These are phyloP conservation scores for Letharia columbiana DNA, from an alignment of 495 filamentous ascomycete species.

Conservation along the genomic window DNA sequence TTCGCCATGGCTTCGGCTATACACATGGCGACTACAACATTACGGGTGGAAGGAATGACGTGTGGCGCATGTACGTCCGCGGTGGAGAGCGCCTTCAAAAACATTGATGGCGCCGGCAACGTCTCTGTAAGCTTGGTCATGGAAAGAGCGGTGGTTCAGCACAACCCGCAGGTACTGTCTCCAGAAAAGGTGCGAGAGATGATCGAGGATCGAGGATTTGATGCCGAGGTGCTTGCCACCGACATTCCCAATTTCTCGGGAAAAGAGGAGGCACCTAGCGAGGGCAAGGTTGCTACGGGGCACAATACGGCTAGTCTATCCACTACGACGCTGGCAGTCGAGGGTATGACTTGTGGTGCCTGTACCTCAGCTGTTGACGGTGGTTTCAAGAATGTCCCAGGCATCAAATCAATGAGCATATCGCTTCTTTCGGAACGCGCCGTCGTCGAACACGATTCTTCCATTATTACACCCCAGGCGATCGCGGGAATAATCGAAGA, in stretches of 20 bases:
- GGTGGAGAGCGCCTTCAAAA: constrained; percentile 75
- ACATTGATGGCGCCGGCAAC: constrained; percentile 65
- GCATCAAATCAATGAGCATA: constrained; percentile 76
- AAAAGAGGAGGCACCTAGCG: constrained; percentile 21
- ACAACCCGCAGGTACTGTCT: constrained; percentile 68
- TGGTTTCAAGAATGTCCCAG: constrained; percentile 61
- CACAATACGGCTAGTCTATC: constrained; percentile 32
- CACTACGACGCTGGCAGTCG: constrained; percentile 78
- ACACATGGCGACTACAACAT: constrained; percentile 82
- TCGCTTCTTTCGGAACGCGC: constrained; percentile 66
- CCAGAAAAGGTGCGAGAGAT: constrained; percentile 69
- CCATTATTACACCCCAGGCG: constrained; percentile 53
- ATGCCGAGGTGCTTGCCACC: constrained; percentile 80
- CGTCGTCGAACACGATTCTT: constrained; percentile 69
- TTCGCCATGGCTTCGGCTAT: constrained; percentile 28
- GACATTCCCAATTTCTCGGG: constrained; percentile 48
- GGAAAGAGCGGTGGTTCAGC: constrained; percentile 81
- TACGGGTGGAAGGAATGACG: constrained; percentile 89
- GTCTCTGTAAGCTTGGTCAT: constrained; percentile 89
- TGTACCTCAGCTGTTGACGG: constrained; percentile 87
- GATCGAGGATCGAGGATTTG: constrained; percentile 92
- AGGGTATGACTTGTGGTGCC: constrained; percentile 95
- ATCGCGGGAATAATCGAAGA: constrained; percentile 88
- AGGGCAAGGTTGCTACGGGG: constrained; percentile 26
- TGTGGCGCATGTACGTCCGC: constrained; percentile 87